Conservation (phyloP, 1,284 basidiomycete genomes). For the Tremellales sp. region DNA sequence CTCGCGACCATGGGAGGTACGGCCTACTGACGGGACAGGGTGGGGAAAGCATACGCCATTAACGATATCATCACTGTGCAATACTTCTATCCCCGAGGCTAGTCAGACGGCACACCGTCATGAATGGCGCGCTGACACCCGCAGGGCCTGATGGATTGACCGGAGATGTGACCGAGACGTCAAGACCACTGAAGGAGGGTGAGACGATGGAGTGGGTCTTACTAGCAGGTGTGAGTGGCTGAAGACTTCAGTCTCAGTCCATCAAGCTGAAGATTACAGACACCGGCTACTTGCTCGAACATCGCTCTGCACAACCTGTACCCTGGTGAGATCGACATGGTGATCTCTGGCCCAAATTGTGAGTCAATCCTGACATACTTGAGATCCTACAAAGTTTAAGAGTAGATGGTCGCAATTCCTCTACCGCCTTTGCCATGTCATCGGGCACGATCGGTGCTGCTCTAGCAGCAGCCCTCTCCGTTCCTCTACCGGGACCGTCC, state of each 20-base stretch:
- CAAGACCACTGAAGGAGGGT: conserved; percentile 66
- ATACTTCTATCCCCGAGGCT: conserved; percentile 75
- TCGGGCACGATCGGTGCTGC: conserved; percentile 89
- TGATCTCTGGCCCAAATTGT: conserved; percentile 54
- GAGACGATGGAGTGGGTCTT: conserved; percentile 85
- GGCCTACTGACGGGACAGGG: conserved; percentile 23
- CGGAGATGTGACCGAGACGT: conserved; percentile 62
- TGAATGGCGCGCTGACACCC: too few species aligned
- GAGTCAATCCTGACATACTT: conserved; percentile 7
- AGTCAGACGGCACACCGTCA: too few species aligned
- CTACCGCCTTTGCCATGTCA: conserved; percentile 75
- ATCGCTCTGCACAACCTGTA: conserved; percentile 83
- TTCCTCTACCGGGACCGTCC: conserved; percentile 66
- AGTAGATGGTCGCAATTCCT: conserved; percentile 71
- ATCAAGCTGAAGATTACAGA: conserved; percentile 52
- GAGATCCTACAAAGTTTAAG: conserved; percentile 63
- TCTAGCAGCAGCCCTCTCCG: conserved; percentile 76
- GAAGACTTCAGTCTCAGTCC: neutral
- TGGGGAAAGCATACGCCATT: conserved; percentile 80
- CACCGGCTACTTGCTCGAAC: conserved; percentile 85
- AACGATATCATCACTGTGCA: conserved; percentile 67
- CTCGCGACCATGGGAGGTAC: conserved; percentile 1
- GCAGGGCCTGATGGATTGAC: conserved; percentile 58
- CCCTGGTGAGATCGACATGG: conserved; percentile 75
- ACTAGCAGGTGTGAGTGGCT: conserved; percentile 65